These are phyloP conservation scores for Sphaerostilbella broomeana DNA, from an alignment of 2,329 filamentous ascomycete genomes.

Conservation along the genomic window DNA sequence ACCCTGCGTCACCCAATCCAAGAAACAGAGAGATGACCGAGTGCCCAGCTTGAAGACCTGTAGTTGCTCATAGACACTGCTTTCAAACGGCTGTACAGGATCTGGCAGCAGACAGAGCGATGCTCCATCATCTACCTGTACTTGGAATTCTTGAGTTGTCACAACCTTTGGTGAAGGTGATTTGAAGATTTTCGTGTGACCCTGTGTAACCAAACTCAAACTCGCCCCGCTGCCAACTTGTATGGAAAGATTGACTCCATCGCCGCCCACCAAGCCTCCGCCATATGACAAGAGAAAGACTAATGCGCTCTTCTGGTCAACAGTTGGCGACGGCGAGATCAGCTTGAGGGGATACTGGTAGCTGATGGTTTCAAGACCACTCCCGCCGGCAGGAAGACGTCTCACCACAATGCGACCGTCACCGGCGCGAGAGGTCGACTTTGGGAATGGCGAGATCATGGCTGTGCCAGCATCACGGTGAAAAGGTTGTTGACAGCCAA, in stretches of 20 bases:
- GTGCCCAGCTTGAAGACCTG: conserved; percentile 65
- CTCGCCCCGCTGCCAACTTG: conserved; percentile 57
- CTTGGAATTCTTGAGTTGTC: conserved; percentile 52
- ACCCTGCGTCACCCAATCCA: conserved; percentile 94
- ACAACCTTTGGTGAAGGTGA: conserved; percentile 50
- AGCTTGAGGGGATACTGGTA: conserved; percentile 96
- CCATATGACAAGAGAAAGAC: conserved; percentile 93
- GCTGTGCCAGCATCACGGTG: conserved; percentile 15
- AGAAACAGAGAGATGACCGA: conserved; percentile 62
- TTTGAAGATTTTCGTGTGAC: conserved; percentile 95
- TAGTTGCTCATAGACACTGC: conserved; percentile 75
- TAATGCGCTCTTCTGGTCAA: conserved; percentile 60
- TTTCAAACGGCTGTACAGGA: conserved; percentile 83
- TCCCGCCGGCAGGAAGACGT: conserved; percentile 63
- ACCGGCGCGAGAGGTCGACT: conserved; percentile 67
- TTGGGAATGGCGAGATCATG: conserved; percentile 59
- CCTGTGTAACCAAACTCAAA: conserved; percentile 63
- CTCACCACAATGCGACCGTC: conserved; percentile 70
- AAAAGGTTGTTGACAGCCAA: neutral
- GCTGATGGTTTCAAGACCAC: conserved; percentile 65
- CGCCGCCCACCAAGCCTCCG: conserved; percentile 83
- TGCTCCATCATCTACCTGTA: conserved; percentile 43
- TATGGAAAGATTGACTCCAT: conserved; percentile 68
- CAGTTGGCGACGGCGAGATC: conserved; percentile 67
- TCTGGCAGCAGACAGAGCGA: conserved; percentile 72